Evolutionary conservation across 345 rosid species (phyloP).

Genomic region (Xanthoceras sorbifolium): DNA sequence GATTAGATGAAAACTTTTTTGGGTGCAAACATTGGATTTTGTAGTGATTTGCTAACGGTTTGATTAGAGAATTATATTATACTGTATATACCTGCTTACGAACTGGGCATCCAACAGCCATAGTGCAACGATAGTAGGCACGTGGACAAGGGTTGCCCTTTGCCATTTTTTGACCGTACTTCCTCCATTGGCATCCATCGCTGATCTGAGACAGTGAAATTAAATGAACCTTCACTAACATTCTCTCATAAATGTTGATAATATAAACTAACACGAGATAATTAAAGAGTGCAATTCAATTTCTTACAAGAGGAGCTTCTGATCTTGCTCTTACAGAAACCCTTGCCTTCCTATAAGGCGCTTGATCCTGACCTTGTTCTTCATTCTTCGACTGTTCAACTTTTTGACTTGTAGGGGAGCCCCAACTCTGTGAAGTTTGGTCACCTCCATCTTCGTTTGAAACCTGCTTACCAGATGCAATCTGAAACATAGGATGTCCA

Average conservation of each 20-base stretch:
- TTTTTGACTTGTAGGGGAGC: slow-evolving; percentile 50
- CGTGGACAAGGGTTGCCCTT: slow-evolving; percentile 92
- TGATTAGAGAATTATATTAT: too few relatives aligned
- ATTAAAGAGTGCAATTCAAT: background rate
- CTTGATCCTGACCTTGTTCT: slow-evolving; percentile 43
- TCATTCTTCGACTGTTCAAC: slow-evolving; percentile 45
- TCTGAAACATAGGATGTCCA: slow-evolving; percentile 24
- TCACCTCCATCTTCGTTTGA: slow-evolving; percentile 37
- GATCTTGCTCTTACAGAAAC: slow-evolving; percentile 60
- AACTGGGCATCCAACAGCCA: slow-evolving; percentile 74
- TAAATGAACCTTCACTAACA: background rate
- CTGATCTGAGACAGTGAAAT: slow-evolving; percentile 46
- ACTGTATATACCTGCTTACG: slow-evolving; percentile 88
- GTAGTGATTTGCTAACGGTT: background rate
- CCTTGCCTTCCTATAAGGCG: slow-evolving; percentile 57
- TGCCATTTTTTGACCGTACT: slow-evolving; percentile 91
- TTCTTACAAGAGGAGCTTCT: slow-evolving; percentile 51
- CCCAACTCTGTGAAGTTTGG: slow-evolving; percentile 45
- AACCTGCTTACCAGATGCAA: slow-evolving; percentile 26
- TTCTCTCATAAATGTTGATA: background rate
- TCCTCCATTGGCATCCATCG: slow-evolving; percentile 98
- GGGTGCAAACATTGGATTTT: background rate
- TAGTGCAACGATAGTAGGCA: slow-evolving; percentile 93
- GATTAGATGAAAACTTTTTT: too few relatives aligned
- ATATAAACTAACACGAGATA: background rate